Base-by-base conservation (phyloP, 495 filamentous ascomycete genomes). In the Baudoinia panamericana region DNA sequence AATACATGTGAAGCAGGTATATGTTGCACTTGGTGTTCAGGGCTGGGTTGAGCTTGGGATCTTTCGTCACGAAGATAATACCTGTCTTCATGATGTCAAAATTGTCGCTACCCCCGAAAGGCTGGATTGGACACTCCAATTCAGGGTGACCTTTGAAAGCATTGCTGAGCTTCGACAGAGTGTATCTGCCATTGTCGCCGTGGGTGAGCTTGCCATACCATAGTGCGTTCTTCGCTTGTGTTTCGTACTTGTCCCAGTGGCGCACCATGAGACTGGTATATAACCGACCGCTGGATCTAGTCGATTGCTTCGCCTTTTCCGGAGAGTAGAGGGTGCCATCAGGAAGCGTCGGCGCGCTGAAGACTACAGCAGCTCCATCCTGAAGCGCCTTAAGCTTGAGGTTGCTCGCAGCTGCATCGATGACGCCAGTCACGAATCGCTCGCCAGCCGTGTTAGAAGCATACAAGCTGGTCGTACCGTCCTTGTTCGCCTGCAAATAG, bases 31-130 rank as follows among this genome's bases (percentile, higher is more conserved):
- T 81, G 3, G 88, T 95, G 60, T 90, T 78, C 10, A 74, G 68
- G 0, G 88, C 87, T 4, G 78, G 75, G 48, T 84, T 75, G 3
- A 90, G 53, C 5, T 69, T 67, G 0, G 86, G 87, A 51, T 92
- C 85, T 50, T 84, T 92, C 0, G 86, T 76, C 21, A 92, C 74
- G 57, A 94, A 94, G 1, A 82, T 75, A 41, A 95, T 66, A 1
- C 70, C 68, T 4, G 59, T 57, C 1, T 59, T 56, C 40, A 66
- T 64, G 36, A 79, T 65, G 46, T 74, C 73, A 46, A 75, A 80
- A 50, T 77, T 57, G 24, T 71, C 69, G 3, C 63, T 56, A 3
- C 72, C 75, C 4, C 73, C 75, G 45, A 78, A 77, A 0, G 75
- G 68, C 1, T 68, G 69, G 20, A 78, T 70, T 1, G 80, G 78